Evolutionary conservation across 352 stramenopile species (phyloP), one percentile per base, ranked within the genome.

Genomic region (Globisporangium uncinulatum): DNA sequence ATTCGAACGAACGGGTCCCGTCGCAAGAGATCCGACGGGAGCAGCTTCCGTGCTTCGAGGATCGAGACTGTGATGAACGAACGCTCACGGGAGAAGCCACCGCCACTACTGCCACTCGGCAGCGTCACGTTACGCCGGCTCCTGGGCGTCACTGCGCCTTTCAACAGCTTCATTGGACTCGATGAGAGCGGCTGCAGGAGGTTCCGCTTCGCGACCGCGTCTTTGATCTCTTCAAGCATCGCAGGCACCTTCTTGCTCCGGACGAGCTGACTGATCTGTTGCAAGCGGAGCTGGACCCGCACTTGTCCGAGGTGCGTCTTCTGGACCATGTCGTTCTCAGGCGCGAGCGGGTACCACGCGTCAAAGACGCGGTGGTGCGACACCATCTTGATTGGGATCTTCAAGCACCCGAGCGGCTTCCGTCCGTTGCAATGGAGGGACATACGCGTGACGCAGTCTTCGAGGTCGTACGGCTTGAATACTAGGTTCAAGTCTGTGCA

Each of bases 241-340:
- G 59, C 43, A 0, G 70, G 63, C 1, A 62, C 59, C 21, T 69
- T 75, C 31, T 71, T 67, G 55, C 75, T 86, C 14, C 73, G 67
- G 17, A 71, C 60, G 17, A 78, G 41, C 8, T 74, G 54, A 19
- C 36, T 67, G 14, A 62, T 63, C 36, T 79, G 61, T 9, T 66
- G 48, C 0, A 85, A 56, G 3, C 73, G 61, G 1, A 89, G 52
- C 43, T 86, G 66, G 14, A 91, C 73, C 19, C 80, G 71, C 14
- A 91, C 65, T 34, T 84, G 70, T 1, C 80, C 80, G 4, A 88
- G 69, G 29, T 81, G 65, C 1, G 64, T 66, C 49, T 84, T 86
- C 56, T 88, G 72, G 6, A 86, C 47, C 80, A 91, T 91, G 4
- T 87, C 76, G 20, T 72, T 79, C 15, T 84, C 80, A 1, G 78